These are phyloP conservation scores for Lathyrus tuberosus DNA, from an alignment of 306 rosid species.

Conservation along the genomic window DNA sequence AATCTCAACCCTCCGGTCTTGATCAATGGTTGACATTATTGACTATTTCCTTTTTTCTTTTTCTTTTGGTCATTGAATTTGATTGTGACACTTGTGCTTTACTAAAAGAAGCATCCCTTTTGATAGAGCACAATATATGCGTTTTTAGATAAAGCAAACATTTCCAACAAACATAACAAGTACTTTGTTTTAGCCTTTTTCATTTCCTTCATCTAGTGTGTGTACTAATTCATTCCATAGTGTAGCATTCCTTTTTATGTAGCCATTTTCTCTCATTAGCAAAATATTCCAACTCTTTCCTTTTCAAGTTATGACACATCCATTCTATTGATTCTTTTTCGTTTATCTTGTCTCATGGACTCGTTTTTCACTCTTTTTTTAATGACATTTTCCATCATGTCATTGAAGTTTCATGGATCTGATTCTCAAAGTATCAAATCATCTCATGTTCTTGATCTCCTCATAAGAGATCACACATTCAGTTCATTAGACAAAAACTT, in stretches of 20 bases:
- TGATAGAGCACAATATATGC: conserved; percentile 39
- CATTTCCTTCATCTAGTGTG: conserved; percentile 42
- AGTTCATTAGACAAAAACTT: conserved; percentile 51
- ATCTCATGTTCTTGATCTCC: conserved; percentile 80
- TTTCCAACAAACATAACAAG: conserved; percentile 42
- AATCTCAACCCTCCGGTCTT: not conserved
- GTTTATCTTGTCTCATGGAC: conserved; percentile 56
- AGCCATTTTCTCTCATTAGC: not conserved
- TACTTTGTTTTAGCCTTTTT: conserved; percentile 42
- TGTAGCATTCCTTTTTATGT: conserved; percentile 24
- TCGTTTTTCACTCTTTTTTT: conserved; percentile 48
- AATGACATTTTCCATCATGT: conserved; percentile 44
- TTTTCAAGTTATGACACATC: conserved; percentile 34
- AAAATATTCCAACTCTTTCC: conserved; percentile 28
- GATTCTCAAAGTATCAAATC: conserved; percentile 60
- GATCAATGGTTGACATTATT: not conserved
- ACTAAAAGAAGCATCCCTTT: conserved; percentile 42
- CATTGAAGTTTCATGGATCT: conserved; percentile 42
- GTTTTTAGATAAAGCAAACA: conserved; percentile 38
- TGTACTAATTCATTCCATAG: too few species aligned
- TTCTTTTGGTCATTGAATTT: conserved; percentile 25
- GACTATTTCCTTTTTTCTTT: not conserved
- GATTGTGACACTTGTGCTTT: conserved; percentile 34
- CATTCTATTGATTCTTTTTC: conserved; percentile 1
- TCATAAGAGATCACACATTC: conserved; percentile 79